Conservation (phyloP, 2,329 filamentous ascomycete genomes). For the Bipolaris gigantea region DNA sequence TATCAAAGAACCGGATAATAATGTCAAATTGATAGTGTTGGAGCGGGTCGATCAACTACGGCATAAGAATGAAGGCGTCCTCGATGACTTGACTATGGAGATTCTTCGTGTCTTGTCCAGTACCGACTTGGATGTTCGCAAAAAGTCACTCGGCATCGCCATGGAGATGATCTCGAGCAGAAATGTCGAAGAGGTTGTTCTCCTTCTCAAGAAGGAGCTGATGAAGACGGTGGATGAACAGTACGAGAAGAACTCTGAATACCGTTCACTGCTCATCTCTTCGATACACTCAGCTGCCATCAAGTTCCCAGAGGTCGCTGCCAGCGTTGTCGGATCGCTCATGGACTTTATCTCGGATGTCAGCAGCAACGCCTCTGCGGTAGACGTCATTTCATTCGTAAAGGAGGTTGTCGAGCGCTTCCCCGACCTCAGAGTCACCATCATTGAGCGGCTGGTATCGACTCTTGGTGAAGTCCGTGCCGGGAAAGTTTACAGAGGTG, state of each 20-base stretch:
- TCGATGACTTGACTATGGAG: conserved; percentile 96
- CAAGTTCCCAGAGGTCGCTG: conserved; percentile 97
- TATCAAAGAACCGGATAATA: conserved; percentile 98
- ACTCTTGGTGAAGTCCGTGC: conserved; percentile 92
- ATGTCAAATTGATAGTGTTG: conserved; percentile 97
- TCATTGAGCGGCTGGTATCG: conserved; percentile 84
- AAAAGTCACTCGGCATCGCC: conserved; percentile 85
- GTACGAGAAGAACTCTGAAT: conserved; percentile 74
- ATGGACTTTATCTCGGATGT: conserved; percentile 99
- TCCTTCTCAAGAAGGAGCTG: conserved; percentile 95
- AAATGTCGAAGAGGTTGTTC: conserved; percentile 96
- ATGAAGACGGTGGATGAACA: conserved; percentile 97
- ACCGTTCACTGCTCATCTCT: conserved; percentile 87
- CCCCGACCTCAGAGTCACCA: conserved; percentile 81
- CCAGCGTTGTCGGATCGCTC: conserved; percentile 91
- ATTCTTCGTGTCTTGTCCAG: conserved; percentile 92
- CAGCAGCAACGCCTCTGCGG: conserved; percentile 94
- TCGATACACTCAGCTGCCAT: conserved; percentile 98
- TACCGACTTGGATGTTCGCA: conserved; percentile 91
- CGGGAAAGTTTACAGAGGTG: conserved; percentile 95
- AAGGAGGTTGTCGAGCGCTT: conserved; percentile 99
- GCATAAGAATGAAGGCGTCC: conserved; percentile 83
- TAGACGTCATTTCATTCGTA: conserved; percentile 97
- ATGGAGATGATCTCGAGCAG: conserved; percentile 99
- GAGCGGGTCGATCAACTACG: conserved; percentile 89